Percentiles rank a stretch among this genome's conserved stretches.
Evolutionary conservation across 1,284 basidiomycete genomes (phyloP).

Genomic region (Cutaneotrichosporon sp.): DNA sequence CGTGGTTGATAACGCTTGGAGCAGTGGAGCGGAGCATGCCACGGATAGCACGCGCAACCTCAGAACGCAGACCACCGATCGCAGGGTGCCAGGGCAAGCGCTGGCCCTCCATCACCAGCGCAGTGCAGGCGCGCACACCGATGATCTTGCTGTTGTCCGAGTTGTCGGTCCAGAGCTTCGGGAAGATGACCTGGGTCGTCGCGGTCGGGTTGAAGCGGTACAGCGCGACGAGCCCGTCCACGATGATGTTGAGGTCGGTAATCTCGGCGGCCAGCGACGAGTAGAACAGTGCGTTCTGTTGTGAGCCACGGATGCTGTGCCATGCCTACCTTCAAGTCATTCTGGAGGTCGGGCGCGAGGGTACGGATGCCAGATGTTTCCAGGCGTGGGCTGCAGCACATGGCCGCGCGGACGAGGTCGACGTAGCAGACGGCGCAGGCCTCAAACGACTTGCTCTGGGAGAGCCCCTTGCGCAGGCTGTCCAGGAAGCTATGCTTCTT

Average conservation of each 20-base stretch:
- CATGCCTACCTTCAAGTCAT: slow-evolving; percentile 63
- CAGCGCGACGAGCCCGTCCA: slow-evolving; percentile 70
- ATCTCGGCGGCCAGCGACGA: slow-evolving; percentile 53
- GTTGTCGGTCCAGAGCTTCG: slow-evolving; percentile 70
- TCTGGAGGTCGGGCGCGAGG: slow-evolving; percentile 70
- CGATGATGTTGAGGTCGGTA: slow-evolving; percentile 75
- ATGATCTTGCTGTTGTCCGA: slow-evolving; percentile 78
- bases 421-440: slow-evolving; percentile 64
- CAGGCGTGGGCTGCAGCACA: slow-evolving; percentile 62
- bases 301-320: not conserved
- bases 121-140: slow-evolving; percentile 68
- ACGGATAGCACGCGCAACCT: slow-evolving; percentile 32
- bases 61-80: slow-evolving; percentile 24
- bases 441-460: slow-evolving; percentile 40
- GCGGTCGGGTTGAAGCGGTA: slow-evolving; percentile 68
- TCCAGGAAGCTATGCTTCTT: slow-evolving; percentile 56
- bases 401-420: slow-evolving; percentile 79
- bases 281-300: slow-evolving; percentile 43
- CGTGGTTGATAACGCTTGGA: slow-evolving; percentile 11
- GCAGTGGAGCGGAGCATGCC: slow-evolving; percentile 20
- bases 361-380: slow-evolving; percentile 63
- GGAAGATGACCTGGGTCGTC: slow-evolving; percentile 64
- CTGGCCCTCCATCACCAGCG: slow-evolving; percentile 53
- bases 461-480: slow-evolving; percentile 48
- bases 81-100: slow-evolving; percentile 40